These are phyloP conservation scores for Globisporangium parvum DNA, from an alignment of 352 stramenopile species.

Conservation along the genomic window DNA sequence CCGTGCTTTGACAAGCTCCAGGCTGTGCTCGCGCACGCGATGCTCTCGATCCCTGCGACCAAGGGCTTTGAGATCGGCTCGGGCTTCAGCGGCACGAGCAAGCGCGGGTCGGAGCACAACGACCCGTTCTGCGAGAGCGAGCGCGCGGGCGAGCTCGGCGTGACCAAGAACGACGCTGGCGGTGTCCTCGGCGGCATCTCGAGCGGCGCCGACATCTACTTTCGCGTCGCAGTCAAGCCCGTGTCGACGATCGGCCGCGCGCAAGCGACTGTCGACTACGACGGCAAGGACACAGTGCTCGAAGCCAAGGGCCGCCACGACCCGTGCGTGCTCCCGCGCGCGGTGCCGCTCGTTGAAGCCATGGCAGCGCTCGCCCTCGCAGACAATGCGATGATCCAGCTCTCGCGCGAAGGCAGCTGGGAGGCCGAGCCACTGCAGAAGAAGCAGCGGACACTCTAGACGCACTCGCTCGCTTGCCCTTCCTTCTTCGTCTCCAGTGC, in stretches of 20 bases:
- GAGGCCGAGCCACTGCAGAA: conserved; percentile 42
- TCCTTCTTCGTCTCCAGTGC: too few relatives aligned
- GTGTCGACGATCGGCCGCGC: conserved; percentile 97
- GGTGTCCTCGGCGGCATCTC: conserved; percentile 98
- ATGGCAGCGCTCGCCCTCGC: conserved; percentile 97
- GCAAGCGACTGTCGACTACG: conserved; percentile 93
- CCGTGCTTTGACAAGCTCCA: conserved; percentile 99
- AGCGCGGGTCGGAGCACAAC: conserved; percentile 97
- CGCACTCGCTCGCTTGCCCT: too few relatives aligned
- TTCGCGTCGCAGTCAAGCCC: conserved; percentile 98
- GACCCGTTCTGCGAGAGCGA: conserved; percentile 92
- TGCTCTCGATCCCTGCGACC: conserved; percentile 97
- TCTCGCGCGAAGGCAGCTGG: conserved; percentile 80
- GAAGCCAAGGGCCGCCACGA: conserved; percentile 97
- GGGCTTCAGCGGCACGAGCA: conserved; percentile 93
- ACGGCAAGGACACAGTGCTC: conserved; percentile 93
- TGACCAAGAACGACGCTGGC: conserved; percentile 87
- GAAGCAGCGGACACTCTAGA: conserved; percentile 50
- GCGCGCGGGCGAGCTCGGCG: conserved; percentile 49
- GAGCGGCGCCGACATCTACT: conserved; percentile 97
- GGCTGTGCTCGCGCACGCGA: conserved; percentile 97
- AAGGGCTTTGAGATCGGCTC: conserved; percentile 99
- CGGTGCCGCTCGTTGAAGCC: conserved; percentile 96
- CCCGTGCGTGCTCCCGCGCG: conserved; percentile 96
- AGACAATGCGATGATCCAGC: conserved; percentile 95